phyloP scores from a whole-genome alignment of 768 basidiomycete genomes.

The Leccinum disarticulatum region DNA sequence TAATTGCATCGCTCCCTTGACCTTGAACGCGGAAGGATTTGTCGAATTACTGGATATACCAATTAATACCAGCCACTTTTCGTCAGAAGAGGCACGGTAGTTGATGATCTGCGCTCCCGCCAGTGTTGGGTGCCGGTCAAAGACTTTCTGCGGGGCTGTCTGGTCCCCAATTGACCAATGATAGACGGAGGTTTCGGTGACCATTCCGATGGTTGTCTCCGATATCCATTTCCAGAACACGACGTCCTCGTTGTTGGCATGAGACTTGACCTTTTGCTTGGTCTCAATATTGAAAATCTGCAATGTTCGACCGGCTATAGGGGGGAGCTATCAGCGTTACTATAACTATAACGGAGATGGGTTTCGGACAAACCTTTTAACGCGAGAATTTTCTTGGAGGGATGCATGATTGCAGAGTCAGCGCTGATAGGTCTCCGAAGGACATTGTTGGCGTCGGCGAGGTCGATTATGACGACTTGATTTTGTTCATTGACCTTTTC shows the following conservation, averaged over 20 bases:
- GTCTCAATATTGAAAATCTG: conserved; percentile 98
- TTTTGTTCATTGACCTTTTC: conserved; percentile 94
- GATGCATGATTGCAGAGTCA: conserved; percentile 99
- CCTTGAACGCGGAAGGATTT: conserved; percentile 96
- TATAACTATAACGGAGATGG: background rate
- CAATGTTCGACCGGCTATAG: conserved; percentile 83
- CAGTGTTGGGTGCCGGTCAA: conserved; percentile 95
- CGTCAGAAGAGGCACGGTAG: conserved; percentile 89
- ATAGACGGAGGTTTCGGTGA: conserved; percentile 89
- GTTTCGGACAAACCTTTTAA: conserved; percentile 62
- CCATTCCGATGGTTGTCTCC: conserved; percentile 88
- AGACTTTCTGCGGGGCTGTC: conserved; percentile 85
- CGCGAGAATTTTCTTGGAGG: conserved; percentile 93
- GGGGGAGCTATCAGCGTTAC: conserved; percentile 7
- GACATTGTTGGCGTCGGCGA: conserved; percentile 96
- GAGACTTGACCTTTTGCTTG: conserved; percentile 97
- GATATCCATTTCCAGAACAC: conserved; percentile 99
- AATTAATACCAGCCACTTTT: conserved; percentile 96
- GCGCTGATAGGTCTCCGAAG: conserved; percentile 93
- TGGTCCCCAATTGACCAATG: conserved; percentile 84
- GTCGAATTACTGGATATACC: conserved; percentile 92
- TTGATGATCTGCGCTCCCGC: conserved; percentile 97
- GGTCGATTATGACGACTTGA: conserved; percentile 99
- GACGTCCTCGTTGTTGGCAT: conserved; percentile 89
- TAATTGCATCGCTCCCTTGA: conserved; percentile 97